Evolutionary conservation across 176 grass and related monocot genomes (phyloP).

Genomic region (Triticum dicoccoides): DNA sequence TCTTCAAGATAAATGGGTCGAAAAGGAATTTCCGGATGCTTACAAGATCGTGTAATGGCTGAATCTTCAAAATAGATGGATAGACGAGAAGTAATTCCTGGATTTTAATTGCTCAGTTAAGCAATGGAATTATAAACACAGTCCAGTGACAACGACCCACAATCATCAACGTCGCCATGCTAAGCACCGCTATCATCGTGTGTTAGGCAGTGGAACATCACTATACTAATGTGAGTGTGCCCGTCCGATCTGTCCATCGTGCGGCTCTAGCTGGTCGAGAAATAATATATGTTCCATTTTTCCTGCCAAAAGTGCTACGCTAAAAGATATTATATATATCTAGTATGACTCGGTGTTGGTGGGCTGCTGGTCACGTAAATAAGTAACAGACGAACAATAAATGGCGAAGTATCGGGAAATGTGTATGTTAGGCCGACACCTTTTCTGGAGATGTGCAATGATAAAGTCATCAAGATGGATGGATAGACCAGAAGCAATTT

Average conservation of each 20-base stretch:
- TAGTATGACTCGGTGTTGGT: no score
- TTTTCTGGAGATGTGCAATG: neutral
- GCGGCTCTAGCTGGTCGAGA: no score
- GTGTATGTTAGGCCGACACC: neutral
- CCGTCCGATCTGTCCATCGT: no score
- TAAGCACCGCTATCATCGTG: no score
- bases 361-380: neutral
- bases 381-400: neutral
- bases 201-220: no score
- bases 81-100: neutral
- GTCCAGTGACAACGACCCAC: neutral
- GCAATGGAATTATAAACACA: neutral
- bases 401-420: neutral
- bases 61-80: neutral
- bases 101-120: slow-evolving; percentile 6
- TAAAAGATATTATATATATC: neutral
- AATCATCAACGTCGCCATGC: no score
- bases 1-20: no score
- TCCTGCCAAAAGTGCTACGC: neutral
- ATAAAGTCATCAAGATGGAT: neutral
- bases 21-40: neutral
- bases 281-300: neutral
- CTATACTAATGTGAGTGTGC: no score
- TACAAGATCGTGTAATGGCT: neutral
- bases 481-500: neutral